Evolutionary conservation across 495 filamentous ascomycete genomes (phyloP).

Genomic region (Aspergillus egyptiacus): DNA sequence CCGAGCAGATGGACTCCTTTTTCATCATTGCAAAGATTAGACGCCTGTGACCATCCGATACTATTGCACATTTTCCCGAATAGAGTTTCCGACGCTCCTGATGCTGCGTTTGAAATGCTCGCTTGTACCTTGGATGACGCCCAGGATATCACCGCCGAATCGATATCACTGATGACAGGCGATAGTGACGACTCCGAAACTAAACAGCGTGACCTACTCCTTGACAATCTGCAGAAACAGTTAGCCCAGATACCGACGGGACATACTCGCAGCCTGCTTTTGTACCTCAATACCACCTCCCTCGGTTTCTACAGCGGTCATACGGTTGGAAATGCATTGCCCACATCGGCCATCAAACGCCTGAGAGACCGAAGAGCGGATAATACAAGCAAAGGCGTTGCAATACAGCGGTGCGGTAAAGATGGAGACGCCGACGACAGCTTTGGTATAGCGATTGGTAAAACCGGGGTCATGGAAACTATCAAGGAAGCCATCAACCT

Average conservation of each 20-base stretch:
- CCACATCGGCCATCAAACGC: not conserved
- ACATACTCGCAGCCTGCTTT: not conserved
- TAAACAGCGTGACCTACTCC: not conserved
- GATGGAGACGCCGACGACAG: conserved; percentile 5
- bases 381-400: not conserved
- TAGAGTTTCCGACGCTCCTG: not conserved
- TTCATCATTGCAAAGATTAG: not conserved
- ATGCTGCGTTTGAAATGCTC: not conserved
- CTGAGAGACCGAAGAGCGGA: not conserved
- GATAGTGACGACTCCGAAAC: not conserved
- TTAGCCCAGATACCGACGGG: not conserved
- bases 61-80: conserved; percentile 5
- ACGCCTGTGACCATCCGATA: conserved; percentile 3
- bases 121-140: conserved; percentile 2
- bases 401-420: not conserved
- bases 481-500: not conserved
- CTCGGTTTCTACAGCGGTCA: conserved; percentile 6
- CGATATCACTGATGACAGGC: not conserved
- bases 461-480: not conserved
- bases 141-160: not conserved
- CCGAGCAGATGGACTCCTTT: conserved; percentile 8
- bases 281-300: not conserved
- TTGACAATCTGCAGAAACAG: not conserved
- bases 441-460: conserved; percentile 3
- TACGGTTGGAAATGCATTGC: not conserved